Evolutionary conservation across 345 rosid genomes (phyloP).

Genomic region (Eucalyptus regnans): DNA sequence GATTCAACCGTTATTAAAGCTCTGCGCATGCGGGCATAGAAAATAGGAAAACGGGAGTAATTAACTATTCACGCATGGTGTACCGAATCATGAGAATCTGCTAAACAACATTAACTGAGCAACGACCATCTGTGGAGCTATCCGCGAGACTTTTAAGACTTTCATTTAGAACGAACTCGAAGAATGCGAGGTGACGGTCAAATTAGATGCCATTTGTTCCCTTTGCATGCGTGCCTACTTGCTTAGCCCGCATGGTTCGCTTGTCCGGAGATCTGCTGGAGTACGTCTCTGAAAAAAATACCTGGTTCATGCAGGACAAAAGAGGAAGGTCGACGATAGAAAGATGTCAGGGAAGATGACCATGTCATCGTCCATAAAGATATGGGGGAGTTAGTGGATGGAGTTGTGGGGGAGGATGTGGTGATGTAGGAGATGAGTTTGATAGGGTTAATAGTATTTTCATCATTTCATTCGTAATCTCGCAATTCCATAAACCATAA

Average conservation of each 20-base stretch:
- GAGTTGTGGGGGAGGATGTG: not conserved
- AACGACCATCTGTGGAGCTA: not conserved
- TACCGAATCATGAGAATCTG: not conserved
- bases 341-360: not conserved
- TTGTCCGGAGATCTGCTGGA: not conserved
- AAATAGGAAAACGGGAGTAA: not conserved
- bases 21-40: not conserved
- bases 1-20: not conserved
- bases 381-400: not conserved
- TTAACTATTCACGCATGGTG: not conserved
- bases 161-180: not conserved
- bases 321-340: not conserved
- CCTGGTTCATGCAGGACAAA: not conserved
- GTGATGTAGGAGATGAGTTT: not conserved
- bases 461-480: not conserved
- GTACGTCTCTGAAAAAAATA: not conserved
- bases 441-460: not conserved
- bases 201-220: not conserved
- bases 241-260: not conserved
- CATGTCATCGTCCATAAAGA: not conserved
- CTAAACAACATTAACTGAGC: not conserved
- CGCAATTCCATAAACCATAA: not conserved
- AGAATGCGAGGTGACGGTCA: not conserved
- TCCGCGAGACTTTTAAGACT: not conserved
- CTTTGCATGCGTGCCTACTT: not conserved